Base-by-base conservation (phyloP, 768 basidiomycete genomes). In the Amanita inopinata region DNA sequence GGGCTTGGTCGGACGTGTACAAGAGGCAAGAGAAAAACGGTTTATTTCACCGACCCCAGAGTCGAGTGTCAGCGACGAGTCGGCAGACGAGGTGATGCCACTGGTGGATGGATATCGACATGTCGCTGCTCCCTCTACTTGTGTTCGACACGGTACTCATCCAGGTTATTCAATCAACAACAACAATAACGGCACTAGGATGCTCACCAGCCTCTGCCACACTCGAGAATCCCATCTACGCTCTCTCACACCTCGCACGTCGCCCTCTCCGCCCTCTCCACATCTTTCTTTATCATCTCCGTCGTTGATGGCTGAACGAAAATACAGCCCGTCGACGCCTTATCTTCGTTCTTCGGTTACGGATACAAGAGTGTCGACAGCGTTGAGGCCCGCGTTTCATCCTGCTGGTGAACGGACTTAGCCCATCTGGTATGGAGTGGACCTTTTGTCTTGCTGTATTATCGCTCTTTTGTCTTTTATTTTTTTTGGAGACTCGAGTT, bases 321-420 rank as follows among this genome's bases (percentile, higher is more conserved):
- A 50, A 8, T 65, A 63, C 30, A 60, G 43, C 23, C 56, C 62
- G 1, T 63, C 62, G 4, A 51, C 55, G 4, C 60, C 59, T 1
- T 61, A 58, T 40, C 43, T 57, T 18, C 58, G 52, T 37, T 61
- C 56, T n/a, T 27, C 33, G 5, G 48, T 56, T 11, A 49, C 54
- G 10, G 59, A 61, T 34, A 43, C 54, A 11, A 53, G 55, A 17
- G 64, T 66, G 37, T 62, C 62, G 5, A 66, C 63, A 4, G 60
- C 57, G 10, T 50, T 64, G 28, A 53, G 64, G 19, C 64, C 64
- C 12, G 64, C 57, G 4, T 61, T 62, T 39, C 46, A 52, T 47
- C 17, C 25, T 28, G 31, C 32, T 7, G 9, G 18, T 31, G 41
- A 33, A 34, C 41, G 19, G 6, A 33, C 19, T 33, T 31, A 24